Base-by-base conservation (phyloP, 1,139 yeast genomes). In the Hansenula lynferdii region DNA sequence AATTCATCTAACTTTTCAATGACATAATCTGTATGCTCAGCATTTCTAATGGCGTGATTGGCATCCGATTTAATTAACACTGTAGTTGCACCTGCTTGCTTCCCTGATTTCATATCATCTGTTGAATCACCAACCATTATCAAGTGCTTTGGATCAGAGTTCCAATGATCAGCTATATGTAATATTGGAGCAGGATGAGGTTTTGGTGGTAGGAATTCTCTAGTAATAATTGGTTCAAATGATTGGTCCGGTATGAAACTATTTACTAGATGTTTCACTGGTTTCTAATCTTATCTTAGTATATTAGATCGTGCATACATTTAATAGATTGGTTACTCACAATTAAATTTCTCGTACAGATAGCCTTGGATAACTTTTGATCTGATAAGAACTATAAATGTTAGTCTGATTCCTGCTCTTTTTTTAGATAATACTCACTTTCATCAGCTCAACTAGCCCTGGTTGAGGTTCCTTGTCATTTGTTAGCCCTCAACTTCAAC, bases 111-210 rank as follows among this genome's bases (percentile, higher is more conserved):
- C 77, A 80, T 75, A 53, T 80, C 86, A 54, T 80, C 86, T 28
- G 65, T 58, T 0, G 85, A 78, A 51, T 80, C 86, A 16, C 86
- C 86, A 8, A 80, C 81, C 86, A 80, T 80, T n/a, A 78, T 53
- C 22, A 78, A 49, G 31, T 70, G 62, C 18, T 57, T 48, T 0
- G 82, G 72, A 3, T 56, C 48, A 8, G 71, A 40, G 33, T 64
- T 56, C 77, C 81, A 72, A 5, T 52, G 41, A 15, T 61, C 44
- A 4, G 79, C 70, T 18, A 80, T 78, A 45, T 76, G 73, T 15
- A 72, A 55, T 28, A 80, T 55, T 1, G 85, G 84, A 31, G 70
- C 72, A 0, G 85, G 83, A 14, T 73, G 65, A 2, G 86, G 86
- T 51, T 80, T 80, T 10, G 85, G 75, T 0, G 85, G 85, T 37